These are phyloP conservation scores for Paecilomyces sp. DNA, from an alignment of 2,329 filamentous ascomycete species.

Conservation along the genomic window DNA sequence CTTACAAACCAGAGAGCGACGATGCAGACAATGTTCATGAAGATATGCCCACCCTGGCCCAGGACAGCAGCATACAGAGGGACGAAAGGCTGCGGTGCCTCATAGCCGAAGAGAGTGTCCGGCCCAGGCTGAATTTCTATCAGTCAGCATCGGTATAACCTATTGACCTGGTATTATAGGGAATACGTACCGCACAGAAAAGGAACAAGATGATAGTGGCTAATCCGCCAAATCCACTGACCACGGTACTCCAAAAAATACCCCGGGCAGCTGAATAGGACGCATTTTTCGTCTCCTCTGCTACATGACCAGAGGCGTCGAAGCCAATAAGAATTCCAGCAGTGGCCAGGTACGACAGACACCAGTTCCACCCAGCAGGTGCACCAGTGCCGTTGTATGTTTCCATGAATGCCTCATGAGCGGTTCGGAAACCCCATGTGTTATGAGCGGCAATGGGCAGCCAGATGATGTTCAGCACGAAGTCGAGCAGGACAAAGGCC, in stretches of 20 bases:
- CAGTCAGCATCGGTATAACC: slow-evolving; percentile 4
- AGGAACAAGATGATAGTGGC: slow-evolving; percentile 52
- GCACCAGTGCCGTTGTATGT: slow-evolving; percentile 53
- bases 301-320: slow-evolving; percentile 55
- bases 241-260: slow-evolving; percentile 55
- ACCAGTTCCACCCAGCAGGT: slow-evolving; percentile 56
- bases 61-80: slow-evolving; percentile 51
- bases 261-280: slow-evolving; percentile 49
- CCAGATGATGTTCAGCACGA: slow-evolving; percentile 55
- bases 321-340: slow-evolving; percentile 56
- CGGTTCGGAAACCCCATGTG: slow-evolving; percentile 52
- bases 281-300: slow-evolving; percentile 56
- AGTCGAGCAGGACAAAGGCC: slow-evolving; percentile 49
- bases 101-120: slow-evolving; percentile 46
- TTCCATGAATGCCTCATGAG: slow-evolving; percentile 53
- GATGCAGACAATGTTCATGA: slow-evolving; percentile 55
- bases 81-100: slow-evolving; percentile 53
- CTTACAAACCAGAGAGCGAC: slow-evolving; percentile 45
- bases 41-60: slow-evolving; percentile 50
- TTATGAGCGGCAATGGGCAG: slow-evolving; percentile 50
- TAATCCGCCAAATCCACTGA: slow-evolving; percentile 50
- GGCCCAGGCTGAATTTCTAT: slow-evolving; percentile 40
- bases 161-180: not conserved
- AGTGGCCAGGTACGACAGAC: slow-evolving; percentile 54
- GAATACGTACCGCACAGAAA: slow-evolving; percentile 45